phyloP scores from a whole-genome alignment of 495 filamentous ascomycete genomes.

The Rostrohypoxylon terebratum region DNA sequence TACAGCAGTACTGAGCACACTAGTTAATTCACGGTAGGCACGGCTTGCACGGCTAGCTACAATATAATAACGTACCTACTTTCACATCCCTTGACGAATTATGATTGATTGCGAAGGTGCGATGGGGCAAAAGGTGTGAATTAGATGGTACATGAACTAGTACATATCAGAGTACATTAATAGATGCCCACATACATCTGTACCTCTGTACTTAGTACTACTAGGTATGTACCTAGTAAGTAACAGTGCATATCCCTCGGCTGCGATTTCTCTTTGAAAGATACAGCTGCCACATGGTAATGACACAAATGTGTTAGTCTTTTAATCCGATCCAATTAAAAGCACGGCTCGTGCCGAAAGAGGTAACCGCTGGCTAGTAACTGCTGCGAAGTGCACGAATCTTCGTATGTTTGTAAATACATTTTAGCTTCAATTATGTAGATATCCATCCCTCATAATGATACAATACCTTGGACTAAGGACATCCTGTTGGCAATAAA shows the following conservation, averaged over 20 bases:
- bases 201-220: neutral
- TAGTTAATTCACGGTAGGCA: neutral
- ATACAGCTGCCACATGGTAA: conserved; percentile 40
- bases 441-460: neutral
- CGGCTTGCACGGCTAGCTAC: too few relatives aligned
- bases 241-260: neutral
- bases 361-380: conserved; percentile 32
- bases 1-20: neutral
- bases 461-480: neutral
- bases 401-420: neutral
- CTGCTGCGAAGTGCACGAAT: conserved; percentile 3
- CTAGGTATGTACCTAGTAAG: too few relatives aligned
- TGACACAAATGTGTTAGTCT: conserved; percentile 24
- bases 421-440: neutral
- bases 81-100: neutral
- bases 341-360: conserved; percentile 10
- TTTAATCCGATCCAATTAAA: conserved; percentile 32
- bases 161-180: neutral
- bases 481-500: conserved; percentile 2
- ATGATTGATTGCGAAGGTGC: neutral
- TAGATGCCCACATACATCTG: neutral
- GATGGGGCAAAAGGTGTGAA: too few relatives aligned
- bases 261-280: conserved; percentile 16
- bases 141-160: too few relatives aligned
- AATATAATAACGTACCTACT: neutral